Conservation (phyloP, 345 rosid species). For the Salix koriyanagi region DNA sequence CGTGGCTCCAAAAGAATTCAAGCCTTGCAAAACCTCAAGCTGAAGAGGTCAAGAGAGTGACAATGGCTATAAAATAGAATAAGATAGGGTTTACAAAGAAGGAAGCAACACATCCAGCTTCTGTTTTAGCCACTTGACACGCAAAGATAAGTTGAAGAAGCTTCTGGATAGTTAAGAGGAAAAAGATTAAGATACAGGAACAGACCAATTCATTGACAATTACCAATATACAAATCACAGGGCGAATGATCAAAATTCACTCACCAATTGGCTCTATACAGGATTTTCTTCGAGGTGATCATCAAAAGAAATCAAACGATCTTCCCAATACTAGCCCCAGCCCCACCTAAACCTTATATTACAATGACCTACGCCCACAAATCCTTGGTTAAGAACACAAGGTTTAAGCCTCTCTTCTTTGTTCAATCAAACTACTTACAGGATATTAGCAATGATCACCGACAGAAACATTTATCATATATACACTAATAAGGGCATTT, state of each 20-base stretch:
- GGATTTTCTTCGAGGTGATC: constrained; percentile 17
- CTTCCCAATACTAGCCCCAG: constrained; percentile 11
- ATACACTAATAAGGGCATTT: constrained; percentile 28
- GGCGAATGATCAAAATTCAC: constrained; percentile 22
- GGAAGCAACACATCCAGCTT: not conserved
- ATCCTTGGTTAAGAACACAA: constrained; percentile 17
- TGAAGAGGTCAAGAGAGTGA: not conserved
- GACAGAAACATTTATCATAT: constrained; percentile 20
- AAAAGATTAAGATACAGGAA: not conserved
- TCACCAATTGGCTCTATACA: constrained; percentile 40
- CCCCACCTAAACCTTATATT: constrained; percentile 27
- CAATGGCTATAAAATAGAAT: not conserved
- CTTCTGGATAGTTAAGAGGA: not conserved
- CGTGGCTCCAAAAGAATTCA: too few species aligned
- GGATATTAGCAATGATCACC: constrained; percentile 30
- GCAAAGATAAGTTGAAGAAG: not conserved
- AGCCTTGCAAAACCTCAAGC: too few species aligned
- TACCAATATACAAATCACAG: constrained; percentile 33
- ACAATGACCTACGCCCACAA: constrained; percentile 34
- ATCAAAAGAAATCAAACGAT: constrained; percentile 11
- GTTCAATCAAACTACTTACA: constrained; percentile 43
- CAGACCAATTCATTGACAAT: constrained; percentile 3
- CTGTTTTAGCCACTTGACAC: not conserved
- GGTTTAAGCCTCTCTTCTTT: constrained; percentile 11
- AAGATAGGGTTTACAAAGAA: not conserved